Evolutionary conservation across 2,329 filamentous ascomycete genomes (phyloP).

Genomic region (Scleromitrula shiraiana): DNA sequence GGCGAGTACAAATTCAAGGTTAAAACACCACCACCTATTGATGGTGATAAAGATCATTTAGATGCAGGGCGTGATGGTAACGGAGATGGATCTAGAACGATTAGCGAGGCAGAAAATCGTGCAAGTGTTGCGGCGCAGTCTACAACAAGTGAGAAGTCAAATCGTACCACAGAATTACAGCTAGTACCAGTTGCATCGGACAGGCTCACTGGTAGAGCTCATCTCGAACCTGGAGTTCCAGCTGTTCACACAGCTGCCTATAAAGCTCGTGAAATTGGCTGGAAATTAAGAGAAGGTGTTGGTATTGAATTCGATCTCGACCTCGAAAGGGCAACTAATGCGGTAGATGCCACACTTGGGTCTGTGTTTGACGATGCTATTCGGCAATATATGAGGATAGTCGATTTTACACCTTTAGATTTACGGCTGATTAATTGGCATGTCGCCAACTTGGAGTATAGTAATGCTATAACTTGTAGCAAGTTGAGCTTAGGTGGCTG

Average conservation of each 20-base stretch:
- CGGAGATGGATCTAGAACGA: constrained; percentile 61
- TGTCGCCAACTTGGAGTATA: constrained; percentile 95
- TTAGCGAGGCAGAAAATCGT: constrained; percentile 63
- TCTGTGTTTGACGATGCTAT: constrained; percentile 91
- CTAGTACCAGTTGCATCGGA: constrained; percentile 58
- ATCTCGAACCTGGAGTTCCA: constrained; percentile 61
- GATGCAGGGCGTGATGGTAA: constrained; percentile 73
- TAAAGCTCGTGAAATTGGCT: constrained; percentile 75
- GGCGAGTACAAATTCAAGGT: constrained; percentile 82
- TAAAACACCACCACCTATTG: constrained; percentile 60
- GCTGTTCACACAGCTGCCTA: constrained; percentile 65
- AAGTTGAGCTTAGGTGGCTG: constrained; percentile 83
- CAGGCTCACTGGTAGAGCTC: constrained; percentile 62
- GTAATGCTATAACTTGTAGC: constrained; percentile 83
- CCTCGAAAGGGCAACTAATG: constrained; percentile 56
- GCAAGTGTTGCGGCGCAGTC: constrained; percentile 47
- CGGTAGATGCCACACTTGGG: constrained; percentile 64
- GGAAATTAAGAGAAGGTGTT: constrained; percentile 61
- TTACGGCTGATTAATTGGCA: constrained; percentile 95
- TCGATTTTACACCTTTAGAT: constrained; percentile 79
- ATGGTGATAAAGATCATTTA: constrained; percentile 76
- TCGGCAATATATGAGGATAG: constrained; percentile 72
- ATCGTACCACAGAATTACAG: constrained; percentile 35
- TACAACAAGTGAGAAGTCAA: constrained; percentile 32
- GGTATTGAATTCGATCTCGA: constrained; percentile 60